These are phyloP conservation scores for Nicotiana tabacum DNA, from an alignment of 257 asterid species.

Conservation along the genomic window DNA sequence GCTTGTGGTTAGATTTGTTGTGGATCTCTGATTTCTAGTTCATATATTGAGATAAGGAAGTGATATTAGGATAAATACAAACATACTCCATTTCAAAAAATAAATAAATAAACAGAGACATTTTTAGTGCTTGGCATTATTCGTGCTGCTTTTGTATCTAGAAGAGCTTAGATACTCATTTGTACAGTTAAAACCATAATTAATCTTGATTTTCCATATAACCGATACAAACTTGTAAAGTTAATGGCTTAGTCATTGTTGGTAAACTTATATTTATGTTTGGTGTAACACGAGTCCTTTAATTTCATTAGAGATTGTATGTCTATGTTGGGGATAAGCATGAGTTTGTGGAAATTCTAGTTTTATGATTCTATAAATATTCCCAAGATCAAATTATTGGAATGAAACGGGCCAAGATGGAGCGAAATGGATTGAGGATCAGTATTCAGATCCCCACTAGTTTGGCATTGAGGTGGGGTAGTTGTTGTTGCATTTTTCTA, in stretches of 20 bases:
- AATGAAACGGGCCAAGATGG: background rate
- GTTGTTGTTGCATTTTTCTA: background rate
- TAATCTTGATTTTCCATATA: background rate
- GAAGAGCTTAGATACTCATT: conserved; percentile 1
- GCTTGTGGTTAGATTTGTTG: background rate
- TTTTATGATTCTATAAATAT: background rate
- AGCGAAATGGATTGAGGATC: background rate
- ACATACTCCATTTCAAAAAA: background rate
- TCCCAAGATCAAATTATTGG: background rate
- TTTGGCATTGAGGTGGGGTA: background rate
- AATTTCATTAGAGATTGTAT: background rate
- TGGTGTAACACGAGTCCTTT: too few species aligned
- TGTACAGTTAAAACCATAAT: background rate
- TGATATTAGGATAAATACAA: background rate
- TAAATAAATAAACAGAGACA: background rate
- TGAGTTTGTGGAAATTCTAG: background rate
- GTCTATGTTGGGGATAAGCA: background rate
- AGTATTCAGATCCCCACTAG: background rate
- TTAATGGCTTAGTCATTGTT: too few species aligned
- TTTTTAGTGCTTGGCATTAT: background rate
- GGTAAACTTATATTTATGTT: too few species aligned
- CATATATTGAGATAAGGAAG: background rate
- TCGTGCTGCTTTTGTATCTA: background rate
- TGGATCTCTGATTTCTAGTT: background rate
- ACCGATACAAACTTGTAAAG: too few species aligned